Conservation (phyloP, 169 alveolate species). For the Plasmodium blacklocki region DNA sequence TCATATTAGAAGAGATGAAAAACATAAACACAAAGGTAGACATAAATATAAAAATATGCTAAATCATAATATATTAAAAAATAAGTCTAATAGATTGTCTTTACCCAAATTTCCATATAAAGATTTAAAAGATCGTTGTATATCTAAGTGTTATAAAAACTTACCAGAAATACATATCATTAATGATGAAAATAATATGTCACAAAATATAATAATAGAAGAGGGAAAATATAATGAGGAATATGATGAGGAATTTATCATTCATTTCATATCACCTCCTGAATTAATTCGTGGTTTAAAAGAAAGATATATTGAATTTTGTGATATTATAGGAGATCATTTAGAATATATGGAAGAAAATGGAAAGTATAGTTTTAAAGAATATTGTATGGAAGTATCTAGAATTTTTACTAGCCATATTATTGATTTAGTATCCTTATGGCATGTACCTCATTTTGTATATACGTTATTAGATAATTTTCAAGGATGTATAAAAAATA, state of each 20-base stretch:
- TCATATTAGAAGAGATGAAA: background rate
- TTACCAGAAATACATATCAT: constrained; percentile 7
- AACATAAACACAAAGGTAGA: background rate
- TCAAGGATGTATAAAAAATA: constrained; percentile 1
- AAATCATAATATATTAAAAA: background rate
- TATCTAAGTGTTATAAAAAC: constrained; percentile 25
- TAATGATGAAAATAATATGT: background rate
- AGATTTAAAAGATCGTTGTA: constrained; percentile 40
- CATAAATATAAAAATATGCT: too few relatives aligned
- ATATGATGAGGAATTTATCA: constrained; percentile 13
- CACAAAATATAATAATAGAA: background rate
- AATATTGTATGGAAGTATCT: constrained; percentile 54
- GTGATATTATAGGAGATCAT: constrained; percentile 47
- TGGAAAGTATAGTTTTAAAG: constrained; percentile 26
- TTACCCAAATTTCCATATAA: constrained; percentile 45
- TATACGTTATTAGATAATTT: constrained; percentile 10
- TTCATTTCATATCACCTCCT: background rate
- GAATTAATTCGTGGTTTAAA: constrained; percentile 3
- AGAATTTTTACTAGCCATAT: constrained; percentile 16
- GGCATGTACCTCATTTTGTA: constrained; percentile 16
- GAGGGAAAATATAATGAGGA: background rate
- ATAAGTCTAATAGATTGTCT: background rate
- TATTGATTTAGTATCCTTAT: constrained; percentile 31
- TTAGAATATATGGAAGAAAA: constrained; percentile 23
- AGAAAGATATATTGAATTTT: constrained; percentile 33